Base-by-base conservation (phyloP, 1,139 yeast species). In the Arxiozyma telluris region DNA sequence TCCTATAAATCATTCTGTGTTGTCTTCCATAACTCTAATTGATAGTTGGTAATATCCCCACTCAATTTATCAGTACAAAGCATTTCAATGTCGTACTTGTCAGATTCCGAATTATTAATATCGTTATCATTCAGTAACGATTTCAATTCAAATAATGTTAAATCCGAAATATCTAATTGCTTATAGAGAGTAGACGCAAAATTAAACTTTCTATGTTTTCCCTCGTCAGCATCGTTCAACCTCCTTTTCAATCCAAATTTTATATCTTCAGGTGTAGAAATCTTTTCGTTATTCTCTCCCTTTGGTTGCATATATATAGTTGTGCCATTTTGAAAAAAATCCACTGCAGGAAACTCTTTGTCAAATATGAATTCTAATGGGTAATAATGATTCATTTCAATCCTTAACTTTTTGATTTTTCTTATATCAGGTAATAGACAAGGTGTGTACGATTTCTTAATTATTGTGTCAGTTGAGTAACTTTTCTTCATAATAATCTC, bases 391-490 rank as follows among this genome's bases (percentile, higher is more conserved):
- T 64, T 59, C 23, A 59, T 54, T 9, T 55, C 49, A 1, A 66
- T 58, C 34, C 56, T 60, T 12, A 73, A 59, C 4, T 58, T 58
- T 22, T 55, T 52, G 21, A 89, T 80, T 0, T 71, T 71, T 22
- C 74, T 72, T 39, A 87, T 66, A 44, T 79, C 78, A 0, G 96
- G 95, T 41, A 90, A 68, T 49, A 89, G 68, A 60, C 88, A 81
- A 0, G 97, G 96, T 0, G 94, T 72, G 7, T 44, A 41, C 47
- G 64, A 47, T 25, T 60, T 61, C 11, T 67, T 68, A 5, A 66
- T 58, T 0, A 63, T 58, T 7, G 62, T 58, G 0, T 81, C 81
- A 55, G 73, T 66, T n/a, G 72, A 73, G 54, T 78, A 64, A 0
- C 66, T 68, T 9, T 86, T 68, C 9, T 71, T 70, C 5, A 84